Percentiles rank a stretch among this genome's conserved stretches.
Evolutionary conservation across 2,329 filamentous ascomycete species (phyloP).

Genomic region (Fusarium anthophilum): DNA sequence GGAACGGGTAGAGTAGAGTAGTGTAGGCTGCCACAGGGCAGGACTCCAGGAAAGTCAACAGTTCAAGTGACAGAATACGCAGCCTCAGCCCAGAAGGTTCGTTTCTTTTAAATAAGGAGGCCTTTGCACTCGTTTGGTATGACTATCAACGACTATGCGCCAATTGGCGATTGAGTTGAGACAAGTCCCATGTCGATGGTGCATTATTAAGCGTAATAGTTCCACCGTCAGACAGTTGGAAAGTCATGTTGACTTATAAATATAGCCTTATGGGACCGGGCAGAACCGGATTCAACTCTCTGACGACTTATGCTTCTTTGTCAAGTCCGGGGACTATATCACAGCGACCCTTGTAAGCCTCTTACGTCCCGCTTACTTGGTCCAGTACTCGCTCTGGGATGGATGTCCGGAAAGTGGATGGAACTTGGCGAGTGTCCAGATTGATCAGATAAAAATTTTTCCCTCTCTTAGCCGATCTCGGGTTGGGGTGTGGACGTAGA

Average conservation of each 20-base stretch:
- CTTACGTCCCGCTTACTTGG: neutral
- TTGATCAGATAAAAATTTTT: constrained; percentile 44
- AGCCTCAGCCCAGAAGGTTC: neutral
- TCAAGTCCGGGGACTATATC: neutral
- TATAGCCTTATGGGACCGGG: neutral
- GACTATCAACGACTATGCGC: neutral
- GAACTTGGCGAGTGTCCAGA: neutral
- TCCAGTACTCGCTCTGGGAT: neutral
- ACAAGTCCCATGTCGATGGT: neutral
- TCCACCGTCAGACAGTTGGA: neutral
- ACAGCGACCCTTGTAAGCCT: neutral
- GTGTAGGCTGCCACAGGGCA: neutral
- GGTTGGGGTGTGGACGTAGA: constrained; percentile 24
- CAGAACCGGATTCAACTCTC: neutral
- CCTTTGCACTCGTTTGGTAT: neutral
- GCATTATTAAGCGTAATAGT: neutral
- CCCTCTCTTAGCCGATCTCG: constrained; percentile 34
- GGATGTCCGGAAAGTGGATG: neutral
- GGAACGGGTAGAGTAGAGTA: neutral
- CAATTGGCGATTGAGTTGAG: neutral
- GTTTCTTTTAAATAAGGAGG: neutral
- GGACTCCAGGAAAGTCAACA: neutral
- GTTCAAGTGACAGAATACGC: too few relatives aligned
- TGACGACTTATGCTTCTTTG: neutral
- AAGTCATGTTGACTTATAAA: neutral